Evolutionary conservation across 352 stramenopile genomes (phyloP), one percentile per base, ranked within the genome.

Genomic region (Pythium vanterpoolii): DNA sequence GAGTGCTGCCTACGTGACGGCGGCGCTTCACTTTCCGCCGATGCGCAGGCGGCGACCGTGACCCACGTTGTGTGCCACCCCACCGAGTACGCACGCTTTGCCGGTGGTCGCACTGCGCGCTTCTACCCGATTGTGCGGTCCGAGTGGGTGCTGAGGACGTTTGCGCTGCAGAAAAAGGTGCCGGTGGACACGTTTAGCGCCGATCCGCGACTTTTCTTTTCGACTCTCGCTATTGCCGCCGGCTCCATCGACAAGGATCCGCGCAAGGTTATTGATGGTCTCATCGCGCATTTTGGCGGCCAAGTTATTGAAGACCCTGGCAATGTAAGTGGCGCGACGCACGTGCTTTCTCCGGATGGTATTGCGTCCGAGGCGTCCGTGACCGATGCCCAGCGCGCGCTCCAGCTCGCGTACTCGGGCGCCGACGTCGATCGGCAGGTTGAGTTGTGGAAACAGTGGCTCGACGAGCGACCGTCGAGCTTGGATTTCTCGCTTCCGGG

Each of bases 281-380:
- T 95, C 51, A 87, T 95, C 45, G 63, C 76, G 26, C 83, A 95
- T 61, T 90, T 92, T 72, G 86, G 86, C 43, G 86, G 83, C 21
- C 83, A 93, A 48, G 73, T 86, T 43, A 66, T 95, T 5, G 79
- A 88, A 39, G 62, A 84, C 16, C 70, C 74, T 23, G 70, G 72
- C 14, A 49, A 84, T 5, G 65, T 69, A 43, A 45, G 50, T 24
- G 73, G 77, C 18, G 86, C 82, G 18, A 95, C 86, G 16, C 86
- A 95, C 55, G 68, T 93, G 26, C 63, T 95, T 19, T 81, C 80
- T 21, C 60, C 78, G 16, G 81, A 92, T n/a, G 79, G 79, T 4
- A 60, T 53, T n/a, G 43, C 50, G 24, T 23, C 27, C 1, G 43
- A 56, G 16, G 43, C 44, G 16, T 58, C 76, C 18, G 66, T 66